Evolutionary conservation across 2,329 filamentous ascomycete species (phyloP).

Genomic region (Fusarium begoniae): DNA sequence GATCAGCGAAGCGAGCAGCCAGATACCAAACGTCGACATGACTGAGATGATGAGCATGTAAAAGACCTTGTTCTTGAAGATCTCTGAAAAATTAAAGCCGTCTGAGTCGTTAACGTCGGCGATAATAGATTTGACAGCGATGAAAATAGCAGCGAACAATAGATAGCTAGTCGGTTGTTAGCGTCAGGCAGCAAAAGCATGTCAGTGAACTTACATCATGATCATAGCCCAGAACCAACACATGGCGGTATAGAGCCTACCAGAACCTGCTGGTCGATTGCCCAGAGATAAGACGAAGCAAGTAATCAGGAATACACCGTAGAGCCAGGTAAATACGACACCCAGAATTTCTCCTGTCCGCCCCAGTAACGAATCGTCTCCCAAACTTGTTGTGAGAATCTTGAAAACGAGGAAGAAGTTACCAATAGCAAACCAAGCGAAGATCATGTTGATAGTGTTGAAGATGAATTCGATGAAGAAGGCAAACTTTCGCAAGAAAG

Average conservation of each 20-base stretch:
- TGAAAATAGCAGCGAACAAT: constrained; percentile 93
- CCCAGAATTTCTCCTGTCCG: constrained; percentile 81
- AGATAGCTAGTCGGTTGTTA: constrained; percentile 70
- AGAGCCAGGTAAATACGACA: constrained; percentile 95
- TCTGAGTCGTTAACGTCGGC: constrained; percentile 67
- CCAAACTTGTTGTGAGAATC: constrained; percentile 89
- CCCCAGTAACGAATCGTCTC: constrained; percentile 74
- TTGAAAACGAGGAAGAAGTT: constrained; percentile 99
- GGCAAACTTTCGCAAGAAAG: constrained; percentile 84
- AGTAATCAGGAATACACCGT: constrained; percentile 88
- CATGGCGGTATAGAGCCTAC: constrained; percentile 94
- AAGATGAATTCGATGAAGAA: constrained; percentile 94
- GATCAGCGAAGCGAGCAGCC: constrained; percentile 88
- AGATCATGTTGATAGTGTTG: constrained; percentile 96
- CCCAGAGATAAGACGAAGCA: constrained; percentile 96
- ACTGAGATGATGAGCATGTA: constrained; percentile 94
- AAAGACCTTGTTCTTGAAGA: constrained; percentile 90
- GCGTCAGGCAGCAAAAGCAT: neutral
- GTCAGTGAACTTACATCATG: constrained; percentile 74
- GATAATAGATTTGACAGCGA: constrained; percentile 88
- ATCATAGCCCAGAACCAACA: constrained; percentile 98
- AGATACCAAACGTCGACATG: constrained; percentile 91
- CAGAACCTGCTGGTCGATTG: constrained; percentile 93
- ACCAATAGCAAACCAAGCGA: constrained; percentile 97
- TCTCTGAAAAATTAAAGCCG: constrained; percentile 73